phyloP scores from a whole-genome alignment of 1,139 yeast genomes.

The Pichia sp. region DNA sequence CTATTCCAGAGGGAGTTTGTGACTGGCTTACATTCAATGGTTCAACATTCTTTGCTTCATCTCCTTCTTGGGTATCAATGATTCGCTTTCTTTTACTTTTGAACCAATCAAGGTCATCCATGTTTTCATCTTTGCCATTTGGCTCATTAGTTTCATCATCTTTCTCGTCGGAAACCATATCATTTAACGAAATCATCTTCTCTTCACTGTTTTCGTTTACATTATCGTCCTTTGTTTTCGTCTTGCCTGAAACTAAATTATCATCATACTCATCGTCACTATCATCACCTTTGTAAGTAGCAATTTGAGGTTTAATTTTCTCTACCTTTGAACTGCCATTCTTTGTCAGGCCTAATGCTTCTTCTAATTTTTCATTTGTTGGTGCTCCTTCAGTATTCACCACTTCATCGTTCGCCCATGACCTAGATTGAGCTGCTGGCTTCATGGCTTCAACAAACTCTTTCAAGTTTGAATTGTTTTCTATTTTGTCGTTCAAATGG shows the following conservation, averaged over 20 bases:
- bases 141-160: conserved; percentile 19
- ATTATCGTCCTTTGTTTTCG: conserved; percentile 49
- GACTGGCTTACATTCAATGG: background rate
- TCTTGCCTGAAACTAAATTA: conserved; percentile 31
- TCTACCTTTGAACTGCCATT: background rate
- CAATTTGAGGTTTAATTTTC: conserved; percentile 34
- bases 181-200: conserved; percentile 24
- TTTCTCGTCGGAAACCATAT: conserved; percentile 33
- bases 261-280: conserved; percentile 70
- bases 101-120: conserved; percentile 85
- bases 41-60: conserved; percentile 12
- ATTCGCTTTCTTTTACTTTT: conserved; percentile 72
- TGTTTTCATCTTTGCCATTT: conserved; percentile 33
- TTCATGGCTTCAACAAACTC: conserved; percentile 84
- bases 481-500: conserved; percentile 54
- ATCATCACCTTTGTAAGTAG: conserved; percentile 30
- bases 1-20: conserved; percentile 17
- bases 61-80: conserved; percentile 32
- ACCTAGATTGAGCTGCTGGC: conserved; percentile 57
- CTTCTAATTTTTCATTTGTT: conserved; percentile 22
- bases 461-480: conserved; percentile 60
- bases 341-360: conserved; percentile 21
- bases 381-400: conserved; percentile 54
- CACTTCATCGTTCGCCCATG: conserved; percentile 74
- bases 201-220: conserved; percentile 45